Evolutionary conservation across 495 filamentous ascomycete genomes (phyloP), one percentile per base, ranked within the genome.

Genomic region (Aspergillus avenaceus): DNA sequence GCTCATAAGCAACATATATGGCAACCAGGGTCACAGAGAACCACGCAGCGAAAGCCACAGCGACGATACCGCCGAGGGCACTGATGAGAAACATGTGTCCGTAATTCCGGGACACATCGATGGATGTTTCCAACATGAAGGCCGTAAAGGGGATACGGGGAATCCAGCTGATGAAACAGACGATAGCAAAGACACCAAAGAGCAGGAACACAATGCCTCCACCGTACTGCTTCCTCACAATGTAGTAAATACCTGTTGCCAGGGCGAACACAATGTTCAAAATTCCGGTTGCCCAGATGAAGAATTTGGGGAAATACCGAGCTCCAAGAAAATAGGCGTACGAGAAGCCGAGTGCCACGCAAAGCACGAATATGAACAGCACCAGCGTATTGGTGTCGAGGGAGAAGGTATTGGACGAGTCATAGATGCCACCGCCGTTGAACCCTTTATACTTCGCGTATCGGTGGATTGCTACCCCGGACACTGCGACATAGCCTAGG

Each of bases 71-170:
- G 19, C 91, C 92, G 8, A 95, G 59, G 14, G 88, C 77, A 52
- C 86, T 90, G 43, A 95, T 88, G 1, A 91, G 65, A 64, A 93
- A 96, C 49, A 95, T 86, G 58, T 96, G 88, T 0, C 90, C 91
- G 56, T 86, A 87, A 5, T 66, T 77, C 50, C 87, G 89, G 6
- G 90, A 84, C 0, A 96, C 85, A 58, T 96, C 91, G 62, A 96
- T 91, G 21, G 82, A 77, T 0, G 87, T 91, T 67, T 91, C 84
- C 14, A 97, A 73, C 90, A 96, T 93, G 40, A 96, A 74, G 0
- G 88, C 88, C 31, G 86, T 88, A 67, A 95, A 96, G 0, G 89
- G 91, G 41, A 96, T 96, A 23, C 90, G 80, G 14, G 80, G 82
- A 37, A 90, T 90, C 90, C 92, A 96, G 54, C 78, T 82, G 66